Conservation (phyloP, 2,329 filamentous ascomycete species). For the Xylaria sp. region DNA sequence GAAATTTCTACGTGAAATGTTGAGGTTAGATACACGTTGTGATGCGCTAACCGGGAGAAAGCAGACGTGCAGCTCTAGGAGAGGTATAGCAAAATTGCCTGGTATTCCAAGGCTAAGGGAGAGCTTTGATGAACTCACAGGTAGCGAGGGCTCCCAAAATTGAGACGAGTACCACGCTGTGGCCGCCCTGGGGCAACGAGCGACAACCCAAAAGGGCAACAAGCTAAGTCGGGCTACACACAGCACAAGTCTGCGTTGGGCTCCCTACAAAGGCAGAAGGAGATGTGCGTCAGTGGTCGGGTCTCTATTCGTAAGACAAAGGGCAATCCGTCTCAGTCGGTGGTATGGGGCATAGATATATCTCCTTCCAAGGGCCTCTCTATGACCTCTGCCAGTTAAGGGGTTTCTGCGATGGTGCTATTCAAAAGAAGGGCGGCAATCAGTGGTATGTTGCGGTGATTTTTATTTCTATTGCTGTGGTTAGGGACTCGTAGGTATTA, state of each 20-base stretch:
- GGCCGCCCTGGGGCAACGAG: neutral
- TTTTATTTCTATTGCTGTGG: neutral
- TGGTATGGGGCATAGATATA: conserved; percentile 8
- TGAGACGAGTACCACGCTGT: neutral
- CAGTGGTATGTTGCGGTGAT: neutral
- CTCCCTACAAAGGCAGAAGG: neutral
- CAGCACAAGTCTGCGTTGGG: neutral
- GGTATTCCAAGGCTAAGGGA: neutral
- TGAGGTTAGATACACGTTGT: conserved; percentile 7
- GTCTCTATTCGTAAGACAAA: conserved; percentile 25
- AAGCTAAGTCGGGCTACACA: neutral
- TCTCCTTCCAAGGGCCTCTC: conserved; percentile 1
- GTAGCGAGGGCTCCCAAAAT: conserved; percentile 15
- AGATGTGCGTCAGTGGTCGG: conserved; percentile 3
- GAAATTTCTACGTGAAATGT: conserved; percentile 11
- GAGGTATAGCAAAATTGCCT: neutral
- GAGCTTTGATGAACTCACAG: conserved; percentile 16
- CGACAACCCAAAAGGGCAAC: conserved; percentile 2
- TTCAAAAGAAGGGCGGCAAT: neutral
- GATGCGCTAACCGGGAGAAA: neutral
- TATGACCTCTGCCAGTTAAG: conserved; percentile 4
- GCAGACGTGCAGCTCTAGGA: neutral
- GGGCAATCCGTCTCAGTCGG: conserved; percentile 15
- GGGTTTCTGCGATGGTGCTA: conserved; percentile 5
- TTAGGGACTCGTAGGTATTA: neutral